A percentile compares a stretch with the other conserved stretches of the same genome.
Evolutionary conservation across 768 basidiomycete species (phyloP).

Genomic region (Russula virescens): DNA sequence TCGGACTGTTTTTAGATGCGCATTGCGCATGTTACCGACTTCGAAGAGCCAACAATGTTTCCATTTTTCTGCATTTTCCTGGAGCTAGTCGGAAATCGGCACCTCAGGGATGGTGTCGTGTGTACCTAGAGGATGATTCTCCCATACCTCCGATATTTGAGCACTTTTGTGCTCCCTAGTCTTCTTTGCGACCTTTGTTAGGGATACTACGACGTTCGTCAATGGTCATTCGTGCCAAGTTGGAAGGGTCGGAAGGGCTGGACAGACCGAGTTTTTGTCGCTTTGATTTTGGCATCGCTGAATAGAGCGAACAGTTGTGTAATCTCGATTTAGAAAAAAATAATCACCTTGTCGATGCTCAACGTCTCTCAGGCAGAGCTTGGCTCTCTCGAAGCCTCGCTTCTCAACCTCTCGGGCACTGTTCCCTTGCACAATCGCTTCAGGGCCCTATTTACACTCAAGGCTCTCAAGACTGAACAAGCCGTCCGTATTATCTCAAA

Average conservation of each 20-base stretch:
- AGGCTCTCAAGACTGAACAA: constrained; percentile 70
- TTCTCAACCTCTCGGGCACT: constrained; percentile 70
- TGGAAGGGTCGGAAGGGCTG: neutral
- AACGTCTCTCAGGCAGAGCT: constrained; percentile 49
- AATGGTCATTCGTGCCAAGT: constrained; percentile 11
- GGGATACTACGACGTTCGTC: constrained; percentile 53
- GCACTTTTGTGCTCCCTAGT: constrained; percentile 85
- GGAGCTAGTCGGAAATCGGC: constrained; percentile 47
- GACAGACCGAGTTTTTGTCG: constrained; percentile 79
- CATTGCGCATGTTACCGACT: constrained; percentile 93
- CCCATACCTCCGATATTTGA: constrained; percentile 68
- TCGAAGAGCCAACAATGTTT: constrained; percentile 94
- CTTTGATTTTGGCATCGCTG: constrained; percentile 81
- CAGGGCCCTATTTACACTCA: constrained; percentile 87
- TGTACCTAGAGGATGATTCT: neutral
- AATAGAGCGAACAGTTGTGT: constrained; percentile 19
- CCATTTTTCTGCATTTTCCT: constrained; percentile 83
- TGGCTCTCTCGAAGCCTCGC: constrained; percentile 57
- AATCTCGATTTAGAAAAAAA: constrained; percentile 22
- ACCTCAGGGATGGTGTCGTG: neutral
- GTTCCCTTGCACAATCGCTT: constrained; percentile 84
- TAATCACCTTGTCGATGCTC: constrained; percentile 3
- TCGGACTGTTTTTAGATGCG: constrained; percentile 90
- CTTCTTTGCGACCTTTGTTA: constrained; percentile 94
- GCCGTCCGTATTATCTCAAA: constrained; percentile 82